Base-by-base conservation (phyloP, 441 rosid genomes). In the Eutrema salsugineum region DNA sequence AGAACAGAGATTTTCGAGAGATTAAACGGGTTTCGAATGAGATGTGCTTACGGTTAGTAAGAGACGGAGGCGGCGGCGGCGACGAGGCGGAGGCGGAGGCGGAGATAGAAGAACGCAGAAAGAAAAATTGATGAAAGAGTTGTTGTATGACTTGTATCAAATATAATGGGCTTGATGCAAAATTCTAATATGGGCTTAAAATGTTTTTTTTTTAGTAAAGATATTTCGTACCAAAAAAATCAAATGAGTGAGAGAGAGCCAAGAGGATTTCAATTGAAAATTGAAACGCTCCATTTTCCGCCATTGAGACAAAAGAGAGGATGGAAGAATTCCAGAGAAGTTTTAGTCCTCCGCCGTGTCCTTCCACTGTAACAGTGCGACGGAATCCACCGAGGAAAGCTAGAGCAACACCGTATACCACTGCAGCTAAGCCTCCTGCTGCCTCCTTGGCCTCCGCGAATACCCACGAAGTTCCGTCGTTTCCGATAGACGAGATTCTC, bases 321-420 rank as follows among this genome's bases (percentile, higher is more conserved):
- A 71, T 46, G 66, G 72, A 78, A 75, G 82, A 83, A 83, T 76
- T 46, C 9, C 44, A 24, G 74, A 62, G 14, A 66, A 53, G 63
- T 46, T 50, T 55, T 12, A 82, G 83, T 44, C 80, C 88, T 17
- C 78, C 70, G 38, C 64, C 79, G 3, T 85, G 92, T 55, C 85
- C 91, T 9, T 73, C 58, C 43, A 84, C 91, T 5, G 82, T 81
- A n/a, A 88, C 94, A 7, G 83, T 84, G 24, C 88, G 97, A 36
- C 82, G 99, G 5, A 94, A 94, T 68, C 97, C 99, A 76, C 84
- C 63, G 17, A 84, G 99, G 56, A 83, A 76, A 63, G 99, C 96
- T 24, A 85, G 97, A 61, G 83, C 89, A 0, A 88, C 96, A 5
- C 89, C 93, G 1, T 77, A 67, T 35, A 66, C 88, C 0, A 74